A percentile compares a stretch with the other conserved stretches of the same genome.
These are phyloP conservation scores for Mycena pura DNA, from an alignment of 768 basidiomycete genomes.

Conservation along the genomic window DNA sequence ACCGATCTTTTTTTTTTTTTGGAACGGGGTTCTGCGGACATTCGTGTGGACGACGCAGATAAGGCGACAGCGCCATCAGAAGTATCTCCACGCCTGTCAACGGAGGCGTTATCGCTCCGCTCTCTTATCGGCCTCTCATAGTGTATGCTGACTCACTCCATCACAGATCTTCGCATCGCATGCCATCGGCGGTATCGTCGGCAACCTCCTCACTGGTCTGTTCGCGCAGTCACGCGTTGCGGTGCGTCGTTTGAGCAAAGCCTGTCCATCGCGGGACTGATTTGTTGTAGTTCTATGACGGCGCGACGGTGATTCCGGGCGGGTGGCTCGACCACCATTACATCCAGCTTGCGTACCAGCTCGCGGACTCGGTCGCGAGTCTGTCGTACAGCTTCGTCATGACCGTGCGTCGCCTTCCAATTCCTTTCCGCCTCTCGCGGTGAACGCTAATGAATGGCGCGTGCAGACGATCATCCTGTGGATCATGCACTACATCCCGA, in stretches of 20 bases:
- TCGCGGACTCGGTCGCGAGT: slow-evolving; percentile 75
- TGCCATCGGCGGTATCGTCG: slow-evolving; percentile 77
- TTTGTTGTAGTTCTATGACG: slow-evolving; percentile 61
- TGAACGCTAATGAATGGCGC: neutral
- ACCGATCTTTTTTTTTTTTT: no score
- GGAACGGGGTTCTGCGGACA: no score
- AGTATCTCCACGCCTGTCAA: no score
- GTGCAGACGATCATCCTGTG: slow-evolving; percentile 78
- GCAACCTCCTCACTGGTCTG: slow-evolving; percentile 84
- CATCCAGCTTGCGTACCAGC: slow-evolving; percentile 84
- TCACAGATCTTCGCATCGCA: slow-evolving; percentile 88
- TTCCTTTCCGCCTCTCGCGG: neutral
- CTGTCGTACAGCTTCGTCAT: slow-evolving; percentile 76
- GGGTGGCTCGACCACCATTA: slow-evolving; percentile 90
- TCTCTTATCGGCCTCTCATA: no score
- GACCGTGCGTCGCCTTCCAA: slow-evolving; percentile 62
- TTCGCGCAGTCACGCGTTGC: slow-evolving; percentile 87
- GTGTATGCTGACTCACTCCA: no score
- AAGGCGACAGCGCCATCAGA: no score
- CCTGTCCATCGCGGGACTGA: no score
- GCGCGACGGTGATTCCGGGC: slow-evolving; percentile 65
- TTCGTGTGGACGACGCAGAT: no score
- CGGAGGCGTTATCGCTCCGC: no score
- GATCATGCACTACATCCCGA: slow-evolving; percentile 89
- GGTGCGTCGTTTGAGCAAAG: no score